Conservation (phyloP, 805 yeast species). For the Metschnikowia baotianmanensis region DNA sequence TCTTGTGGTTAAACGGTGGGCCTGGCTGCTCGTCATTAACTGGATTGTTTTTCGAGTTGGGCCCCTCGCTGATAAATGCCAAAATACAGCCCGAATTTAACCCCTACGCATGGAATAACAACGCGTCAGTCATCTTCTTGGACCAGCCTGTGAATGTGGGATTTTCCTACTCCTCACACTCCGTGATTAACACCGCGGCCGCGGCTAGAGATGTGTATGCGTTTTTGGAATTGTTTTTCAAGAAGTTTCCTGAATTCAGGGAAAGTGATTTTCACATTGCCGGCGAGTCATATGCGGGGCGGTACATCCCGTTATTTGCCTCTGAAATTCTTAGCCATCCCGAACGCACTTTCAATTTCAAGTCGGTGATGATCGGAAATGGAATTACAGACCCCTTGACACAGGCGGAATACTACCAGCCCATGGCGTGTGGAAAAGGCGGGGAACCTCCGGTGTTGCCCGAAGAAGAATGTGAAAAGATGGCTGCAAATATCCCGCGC, state of each 20-base stretch:
- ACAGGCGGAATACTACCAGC: conserved; percentile 46
- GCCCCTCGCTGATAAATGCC: conserved; percentile 74
- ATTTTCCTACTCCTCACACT: conserved; percentile 71
- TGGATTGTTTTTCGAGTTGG: conserved; percentile 88
- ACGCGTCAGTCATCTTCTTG: conserved; percentile 85
- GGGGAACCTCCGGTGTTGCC: conserved; percentile 74
- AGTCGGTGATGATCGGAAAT: conserved; percentile 83
- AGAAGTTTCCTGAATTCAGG: conserved; percentile 72
- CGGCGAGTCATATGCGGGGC: conserved; percentile 94
- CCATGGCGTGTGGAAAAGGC: conserved; percentile 93
- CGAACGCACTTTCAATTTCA: conserved; percentile 18
- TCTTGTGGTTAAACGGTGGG: conserved; percentile 94
- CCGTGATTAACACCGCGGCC: conserved; percentile 66
- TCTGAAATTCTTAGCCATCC: conserved; percentile 59
- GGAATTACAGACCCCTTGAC: conserved; percentile 80
- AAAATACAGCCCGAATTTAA: conserved; percentile 68
- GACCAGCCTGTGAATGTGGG: conserved; percentile 97
- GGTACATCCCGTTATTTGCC: conserved; percentile 89
- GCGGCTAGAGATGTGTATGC: conserved; percentile 89
- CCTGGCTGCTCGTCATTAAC: conserved; percentile 94
- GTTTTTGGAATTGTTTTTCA: conserved; percentile 79
- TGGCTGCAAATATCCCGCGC: conserved; percentile 60
- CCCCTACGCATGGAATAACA: conserved; percentile 86
- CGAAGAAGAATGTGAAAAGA: conserved; percentile 62
- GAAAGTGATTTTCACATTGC: conserved; percentile 71